Evolutionary conservation across 1,284 basidiomycete genomes (phyloP), one percentile per base, ranked within the genome.

Genomic region (Sporisorium scitamineum): DNA sequence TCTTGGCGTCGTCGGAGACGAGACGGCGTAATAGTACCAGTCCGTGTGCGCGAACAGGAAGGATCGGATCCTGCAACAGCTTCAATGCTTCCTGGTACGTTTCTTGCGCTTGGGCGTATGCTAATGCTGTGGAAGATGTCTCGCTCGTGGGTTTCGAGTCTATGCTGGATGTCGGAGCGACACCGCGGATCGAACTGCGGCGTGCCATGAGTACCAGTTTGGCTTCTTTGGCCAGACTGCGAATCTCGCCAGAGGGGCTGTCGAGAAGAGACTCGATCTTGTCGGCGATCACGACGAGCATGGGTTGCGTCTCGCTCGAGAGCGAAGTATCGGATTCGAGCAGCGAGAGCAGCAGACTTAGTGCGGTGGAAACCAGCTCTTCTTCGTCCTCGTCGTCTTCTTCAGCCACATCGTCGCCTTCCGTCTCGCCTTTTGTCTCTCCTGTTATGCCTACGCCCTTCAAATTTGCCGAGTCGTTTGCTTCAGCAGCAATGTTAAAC

Each of bases 1-100:
- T 1, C 45, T 68, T 64, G n/a, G 57, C 26, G 42, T 76, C 61
- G 44, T 70, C 61, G 1, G 80, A 75, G 2, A 84, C 83, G 6
- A 85, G 71, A 11, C 80, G 64, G 11, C 70, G 64, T 13, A 85
- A 59, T 0, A 85, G 69, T n/a, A 80, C 70, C 14, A 85, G 62
- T 0, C 96, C 96, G 84, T 98, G 95, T 0, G 94, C 95, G 50
- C 95, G 91, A 20, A 99, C 94, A n/a, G 96, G 96, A 11, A 98
- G 88, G 45, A 96, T 91, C 0, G 94, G 92, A 85, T 99, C 96
- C 85, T 95, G 92, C 5, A 98, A 87, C 24, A 96, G 89, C 76
- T 91, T 92, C 14, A 98, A 87, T 1, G 95, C 94, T 73, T 93
- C 92, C 80, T 94, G 93, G 84, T 97, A 98, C 13, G 67, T 79